These are phyloP conservation scores for Acanthamoeba sp. DNA, from an alignment of 208 protist species.

Conservation along the genomic window DNA sequence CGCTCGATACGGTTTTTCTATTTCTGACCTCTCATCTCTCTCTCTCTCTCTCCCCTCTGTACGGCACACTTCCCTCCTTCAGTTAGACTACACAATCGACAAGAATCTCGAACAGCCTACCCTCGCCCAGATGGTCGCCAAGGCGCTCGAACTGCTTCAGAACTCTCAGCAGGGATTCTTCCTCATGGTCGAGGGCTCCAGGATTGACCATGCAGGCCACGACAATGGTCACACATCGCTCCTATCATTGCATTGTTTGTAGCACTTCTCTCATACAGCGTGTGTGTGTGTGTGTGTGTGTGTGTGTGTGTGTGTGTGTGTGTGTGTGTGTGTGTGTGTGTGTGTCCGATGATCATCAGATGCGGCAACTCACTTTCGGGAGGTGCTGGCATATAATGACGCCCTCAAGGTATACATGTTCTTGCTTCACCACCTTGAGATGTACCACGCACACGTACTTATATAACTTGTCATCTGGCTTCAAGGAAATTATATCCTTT, in stretches of 20 bases:
- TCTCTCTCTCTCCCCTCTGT: not conserved
- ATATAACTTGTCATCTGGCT: not conserved
- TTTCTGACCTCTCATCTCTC: too few relatives aligned
- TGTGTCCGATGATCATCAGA: not conserved
- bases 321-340: too few relatives aligned
- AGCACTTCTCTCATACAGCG: too few relatives aligned
- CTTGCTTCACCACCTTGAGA: not conserved
- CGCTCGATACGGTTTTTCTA: too few relatives aligned
- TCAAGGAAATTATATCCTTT: constrained; percentile 57
- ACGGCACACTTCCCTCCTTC: not conserved
- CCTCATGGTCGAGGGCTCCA: constrained; percentile 83
- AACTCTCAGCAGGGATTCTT: constrained; percentile 81
- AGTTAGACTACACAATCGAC: constrained; percentile 83
- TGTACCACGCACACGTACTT: not conserved
- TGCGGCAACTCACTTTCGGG: constrained; percentile 72
- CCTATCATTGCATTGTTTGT: too few relatives aligned
- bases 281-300: too few relatives aligned
- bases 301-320: too few relatives aligned
- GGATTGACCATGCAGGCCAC: constrained; percentile 83
- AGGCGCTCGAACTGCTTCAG: constrained; percentile 79
- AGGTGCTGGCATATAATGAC: constrained; percentile 79
- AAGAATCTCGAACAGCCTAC: constrained; percentile 71
- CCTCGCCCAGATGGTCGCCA: constrained; percentile 79
- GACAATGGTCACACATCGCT: too few relatives aligned
- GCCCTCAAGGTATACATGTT: constrained; percentile 56